A percentile compares a stretch with the other conserved stretches of the same genome.
Conservation (phyloP, 2,329 filamentous ascomycete genomes). For the Cercospora brassicicola region DNA sequence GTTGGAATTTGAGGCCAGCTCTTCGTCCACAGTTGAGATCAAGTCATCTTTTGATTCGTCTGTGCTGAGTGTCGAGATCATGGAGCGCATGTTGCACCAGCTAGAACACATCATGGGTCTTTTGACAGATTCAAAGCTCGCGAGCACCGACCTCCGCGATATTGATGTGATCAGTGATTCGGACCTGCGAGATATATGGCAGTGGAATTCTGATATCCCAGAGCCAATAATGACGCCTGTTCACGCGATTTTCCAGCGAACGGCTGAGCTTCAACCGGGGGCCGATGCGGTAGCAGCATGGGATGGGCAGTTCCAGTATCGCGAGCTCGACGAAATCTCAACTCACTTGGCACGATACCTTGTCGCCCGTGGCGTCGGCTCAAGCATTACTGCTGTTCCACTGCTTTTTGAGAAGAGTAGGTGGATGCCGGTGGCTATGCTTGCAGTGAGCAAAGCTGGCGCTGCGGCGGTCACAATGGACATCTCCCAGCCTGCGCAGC, state of each 20-base stretch:
- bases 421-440: constrained; percentile 33
- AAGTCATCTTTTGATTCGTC: neutral
- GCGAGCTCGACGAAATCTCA: constrained; percentile 25
- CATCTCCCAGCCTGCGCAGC: constrained; percentile 28
- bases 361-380: neutral
- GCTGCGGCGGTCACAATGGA: constrained; percentile 35
- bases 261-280: constrained; percentile 23
- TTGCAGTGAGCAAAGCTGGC: constrained; percentile 37
- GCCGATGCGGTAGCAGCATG: constrained; percentile 32
- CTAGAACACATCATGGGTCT: neutral
- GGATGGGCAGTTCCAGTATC: constrained; percentile 33
- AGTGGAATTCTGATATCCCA: constrained; percentile 22
- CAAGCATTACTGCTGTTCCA: constrained; percentile 20
- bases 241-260: constrained; percentile 28
- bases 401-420: constrained; percentile 33
- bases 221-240: constrained; percentile 19
- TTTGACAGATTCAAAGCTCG: neutral
- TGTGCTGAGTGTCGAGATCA: neutral
- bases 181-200: constrained; percentile 25
- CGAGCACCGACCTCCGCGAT: neutral
- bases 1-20: neutral
- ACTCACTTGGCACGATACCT: neutral
- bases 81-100: constrained; percentile 3
- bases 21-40: neutral
- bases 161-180: neutral